phyloP scores from a whole-genome alignment of 106 monocot genomes.

The Phalaenopsis equestris region DNA sequence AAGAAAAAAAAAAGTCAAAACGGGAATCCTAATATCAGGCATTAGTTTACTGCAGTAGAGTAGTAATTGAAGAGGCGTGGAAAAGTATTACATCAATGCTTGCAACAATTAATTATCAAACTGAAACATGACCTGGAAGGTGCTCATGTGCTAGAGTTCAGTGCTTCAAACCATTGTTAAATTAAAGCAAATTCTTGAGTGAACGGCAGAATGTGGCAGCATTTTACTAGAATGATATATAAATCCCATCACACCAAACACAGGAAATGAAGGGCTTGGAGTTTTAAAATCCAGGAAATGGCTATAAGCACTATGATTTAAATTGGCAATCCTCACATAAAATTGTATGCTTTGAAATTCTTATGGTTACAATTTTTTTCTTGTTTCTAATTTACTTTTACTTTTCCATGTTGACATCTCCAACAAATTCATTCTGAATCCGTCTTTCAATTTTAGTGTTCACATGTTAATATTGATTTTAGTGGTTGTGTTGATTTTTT shows the following conservation, averaged over 20 bases:
- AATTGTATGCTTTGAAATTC: not conserved
- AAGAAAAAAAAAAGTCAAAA: too few species aligned
- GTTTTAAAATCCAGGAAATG: not conserved
- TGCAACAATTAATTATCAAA: not conserved
- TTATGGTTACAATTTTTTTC: not conserved
- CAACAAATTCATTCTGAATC: not conserved
- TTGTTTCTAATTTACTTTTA: not conserved
- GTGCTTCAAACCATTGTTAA: slow-evolving; percentile 2
- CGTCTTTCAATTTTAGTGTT: not conserved
- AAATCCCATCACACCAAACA: not conserved
- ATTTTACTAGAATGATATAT: not conserved
- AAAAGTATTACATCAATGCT: not conserved
- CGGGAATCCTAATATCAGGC: not conserved
- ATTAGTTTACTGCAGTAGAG: not conserved
- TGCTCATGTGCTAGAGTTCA: not conserved
- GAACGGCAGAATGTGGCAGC: not conserved
- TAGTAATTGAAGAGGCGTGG: not conserved
- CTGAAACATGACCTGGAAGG: not conserved
- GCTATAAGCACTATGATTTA: not conserved
- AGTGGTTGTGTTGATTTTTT: not conserved
- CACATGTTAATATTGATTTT: not conserved
- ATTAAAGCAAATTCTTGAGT: not conserved
- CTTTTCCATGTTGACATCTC: not conserved
- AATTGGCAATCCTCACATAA: not conserved
- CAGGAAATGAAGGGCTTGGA: not conserved